Conservation (phyloP, 2,329 filamentous ascomycete genomes). For the Aspergillus uvarum region DNA sequence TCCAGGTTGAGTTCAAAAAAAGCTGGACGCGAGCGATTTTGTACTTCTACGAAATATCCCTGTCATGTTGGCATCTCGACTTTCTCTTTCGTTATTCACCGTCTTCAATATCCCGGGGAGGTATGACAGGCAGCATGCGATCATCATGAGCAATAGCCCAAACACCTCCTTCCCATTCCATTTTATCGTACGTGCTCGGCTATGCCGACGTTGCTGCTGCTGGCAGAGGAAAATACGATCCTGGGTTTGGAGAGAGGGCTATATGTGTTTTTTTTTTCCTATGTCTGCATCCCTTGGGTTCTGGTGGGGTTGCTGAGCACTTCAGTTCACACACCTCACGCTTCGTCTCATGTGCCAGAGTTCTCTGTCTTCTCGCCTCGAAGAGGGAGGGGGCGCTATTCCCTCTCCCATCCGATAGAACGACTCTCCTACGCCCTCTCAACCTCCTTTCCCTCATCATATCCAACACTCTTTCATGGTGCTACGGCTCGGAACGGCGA, state of each 20-base stretch:
- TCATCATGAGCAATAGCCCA: constrained; percentile 20
- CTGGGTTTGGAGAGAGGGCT: constrained; percentile 14
- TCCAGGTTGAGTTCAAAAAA: constrained; percentile 34
- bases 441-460: constrained; percentile 19
- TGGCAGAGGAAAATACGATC: constrained; percentile 19
- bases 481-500: constrained; percentile 41
- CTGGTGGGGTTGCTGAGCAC: constrained; percentile 9
- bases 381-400: constrained; percentile 12
- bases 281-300: constrained; percentile 12
- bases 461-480: constrained; percentile 37
- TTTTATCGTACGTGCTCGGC: constrained; percentile 18
- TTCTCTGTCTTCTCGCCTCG: constrained; percentile 12
- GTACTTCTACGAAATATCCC: constrained; percentile 24
- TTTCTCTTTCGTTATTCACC: constrained; percentile 21
- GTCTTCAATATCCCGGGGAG: constrained; percentile 14
- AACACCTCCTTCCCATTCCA: constrained; percentile 12
- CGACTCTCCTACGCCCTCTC: constrained; percentile 26
- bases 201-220: constrained; percentile 16
- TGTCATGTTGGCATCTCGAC: constrained; percentile 21
- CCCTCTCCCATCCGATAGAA: constrained; percentile 15
- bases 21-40: constrained; percentile 17
- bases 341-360: constrained; percentile 13
- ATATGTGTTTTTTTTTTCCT: constrained; percentile 18
- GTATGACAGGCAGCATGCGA: constrained; percentile 20
- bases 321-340: constrained; percentile 5